Conservation (phyloP, 2,329 filamentous ascomycete genomes). For the Ophiostoma triangulosporum region DNA sequence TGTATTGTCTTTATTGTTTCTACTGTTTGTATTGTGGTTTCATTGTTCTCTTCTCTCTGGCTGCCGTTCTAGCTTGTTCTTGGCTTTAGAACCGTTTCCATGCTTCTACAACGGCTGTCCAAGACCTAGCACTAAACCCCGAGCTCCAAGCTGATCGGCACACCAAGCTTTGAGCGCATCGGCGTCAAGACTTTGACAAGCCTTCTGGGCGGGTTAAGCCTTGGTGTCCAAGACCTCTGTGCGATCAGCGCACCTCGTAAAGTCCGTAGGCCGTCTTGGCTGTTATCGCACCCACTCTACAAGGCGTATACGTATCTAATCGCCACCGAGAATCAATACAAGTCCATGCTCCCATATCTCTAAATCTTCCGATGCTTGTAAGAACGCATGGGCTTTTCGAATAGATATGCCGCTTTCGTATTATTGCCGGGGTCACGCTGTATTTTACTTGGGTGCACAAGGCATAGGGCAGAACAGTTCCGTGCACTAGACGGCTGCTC, state of each 20-base stretch:
- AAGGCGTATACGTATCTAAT: neutral
- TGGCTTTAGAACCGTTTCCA: neutral
- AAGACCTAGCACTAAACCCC: neutral
- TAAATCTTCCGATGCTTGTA: neutral
- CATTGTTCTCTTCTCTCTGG: no score
- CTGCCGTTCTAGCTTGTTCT: neutral
- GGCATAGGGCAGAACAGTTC: neutral
- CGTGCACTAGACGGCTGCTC: neutral
- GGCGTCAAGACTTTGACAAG: neutral
- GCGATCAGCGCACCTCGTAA: neutral
- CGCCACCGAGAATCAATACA: no score
- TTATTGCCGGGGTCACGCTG: neutral
- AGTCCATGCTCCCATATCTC: neutral
- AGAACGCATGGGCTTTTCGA: neutral
- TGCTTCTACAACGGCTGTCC: neutral
- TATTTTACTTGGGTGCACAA: no score
- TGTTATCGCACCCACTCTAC: neutral
- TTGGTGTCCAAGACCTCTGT: neutral
- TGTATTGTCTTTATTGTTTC: neutral
- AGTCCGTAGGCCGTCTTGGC: no score
- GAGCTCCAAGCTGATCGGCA: no score
- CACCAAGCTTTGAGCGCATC: neutral
- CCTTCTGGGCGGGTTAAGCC: neutral
- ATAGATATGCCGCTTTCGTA: neutral
- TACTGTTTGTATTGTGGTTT: neutral